Evolutionary conservation across 441 rosid species (phyloP), one percentile per base, ranked within the genome.

Genomic region (Bruguiera hainesii): DNA sequence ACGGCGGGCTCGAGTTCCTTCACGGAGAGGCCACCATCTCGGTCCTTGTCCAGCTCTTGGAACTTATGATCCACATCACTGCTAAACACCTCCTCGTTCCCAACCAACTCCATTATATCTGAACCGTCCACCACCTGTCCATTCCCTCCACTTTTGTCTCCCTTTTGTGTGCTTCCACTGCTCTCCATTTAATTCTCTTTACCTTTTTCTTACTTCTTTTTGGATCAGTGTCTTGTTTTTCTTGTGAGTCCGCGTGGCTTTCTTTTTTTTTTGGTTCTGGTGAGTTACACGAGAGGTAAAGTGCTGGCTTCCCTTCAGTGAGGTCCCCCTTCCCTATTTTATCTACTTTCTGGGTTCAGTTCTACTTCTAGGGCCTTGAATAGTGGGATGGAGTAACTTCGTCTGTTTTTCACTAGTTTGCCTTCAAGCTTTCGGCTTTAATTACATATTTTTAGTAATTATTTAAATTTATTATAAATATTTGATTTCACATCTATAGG

Each of bases 91-190:
- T 82, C 79, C 55, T 92, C 76, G 81, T 90, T 87, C 78, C 71
- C 97, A 78, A 95, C 97, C 78, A 95, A 84, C 89, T 86, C 80
- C 80, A 90, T 90, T 84, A 95, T 91, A 78, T 83, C 89, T 29
- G 96, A 92, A 76, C 98, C 97, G 74, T 92, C 96, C 64, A 89
- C 72, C 9, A 88, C 82, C 83, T 94, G 80, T 73, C 81, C 93
- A 50, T 69, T 28, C 16, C 56, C 49, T 37, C 61, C 76, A 58
- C 72, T 42, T 70, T 28, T 66, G 29, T 19, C 55, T 23, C 30
- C 1, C 60, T 70, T 59, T 56, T 67, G 39, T 37, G 56, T 51
- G 53, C 57, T 26, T 15, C 31, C 60, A 8, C 21, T 50, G 48
- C 62, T 65, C 60, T 57, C 58, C 58, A 55, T 55, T 26, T 20